Evolutionary conservation across 495 filamentous ascomycete genomes (phyloP).

Genomic region (Penicillium simplicissimum): DNA sequence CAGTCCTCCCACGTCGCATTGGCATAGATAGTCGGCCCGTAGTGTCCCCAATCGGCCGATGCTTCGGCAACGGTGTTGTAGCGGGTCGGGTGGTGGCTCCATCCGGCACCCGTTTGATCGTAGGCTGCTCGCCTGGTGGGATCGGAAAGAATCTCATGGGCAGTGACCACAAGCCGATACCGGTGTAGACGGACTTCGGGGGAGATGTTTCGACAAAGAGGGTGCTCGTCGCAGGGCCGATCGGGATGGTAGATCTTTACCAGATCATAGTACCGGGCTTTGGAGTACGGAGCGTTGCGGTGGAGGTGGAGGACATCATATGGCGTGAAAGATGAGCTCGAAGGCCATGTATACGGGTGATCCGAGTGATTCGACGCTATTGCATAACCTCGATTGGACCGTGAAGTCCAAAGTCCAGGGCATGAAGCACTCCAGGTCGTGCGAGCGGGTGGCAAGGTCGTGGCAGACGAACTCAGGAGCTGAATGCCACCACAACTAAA

Average conservation of each 20-base stretch:
- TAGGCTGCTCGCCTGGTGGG: conserved; percentile 75
- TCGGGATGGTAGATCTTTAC: conserved; percentile 97
- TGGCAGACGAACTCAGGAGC: conserved; percentile 30
- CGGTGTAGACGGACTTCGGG: conserved; percentile 69
- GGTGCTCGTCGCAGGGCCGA: conserved; percentile 54
- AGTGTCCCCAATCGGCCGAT: conserved; percentile 27
- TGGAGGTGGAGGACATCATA: conserved; percentile 82
- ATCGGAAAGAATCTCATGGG: conserved; percentile 89
- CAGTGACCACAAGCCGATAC: conserved; percentile 82
- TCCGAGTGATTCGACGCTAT: conserved; percentile 28
- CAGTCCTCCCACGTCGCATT: conserved; percentile 99
- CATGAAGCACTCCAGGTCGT: neutral
- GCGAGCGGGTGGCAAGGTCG: conserved; percentile 20
- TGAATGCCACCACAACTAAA: conserved; percentile 29
- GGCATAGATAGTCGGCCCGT: conserved; percentile 54
- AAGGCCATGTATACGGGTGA: conserved; percentile 41
- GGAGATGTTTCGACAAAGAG: conserved; percentile 49
- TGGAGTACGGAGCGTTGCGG: conserved; percentile 69
- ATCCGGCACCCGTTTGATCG: conserved; percentile 78
- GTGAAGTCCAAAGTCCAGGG: neutral
- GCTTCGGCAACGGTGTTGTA: conserved; percentile 17
- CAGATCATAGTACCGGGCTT: conserved; percentile 80
- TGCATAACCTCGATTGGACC: conserved; percentile 31
- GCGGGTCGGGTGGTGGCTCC: conserved; percentile 54
- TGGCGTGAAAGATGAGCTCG: conserved; percentile 58